These are phyloP conservation scores for Aspergillus panamensis DNA, from an alignment of 495 filamentous ascomycete species.

Conservation along the genomic window DNA sequence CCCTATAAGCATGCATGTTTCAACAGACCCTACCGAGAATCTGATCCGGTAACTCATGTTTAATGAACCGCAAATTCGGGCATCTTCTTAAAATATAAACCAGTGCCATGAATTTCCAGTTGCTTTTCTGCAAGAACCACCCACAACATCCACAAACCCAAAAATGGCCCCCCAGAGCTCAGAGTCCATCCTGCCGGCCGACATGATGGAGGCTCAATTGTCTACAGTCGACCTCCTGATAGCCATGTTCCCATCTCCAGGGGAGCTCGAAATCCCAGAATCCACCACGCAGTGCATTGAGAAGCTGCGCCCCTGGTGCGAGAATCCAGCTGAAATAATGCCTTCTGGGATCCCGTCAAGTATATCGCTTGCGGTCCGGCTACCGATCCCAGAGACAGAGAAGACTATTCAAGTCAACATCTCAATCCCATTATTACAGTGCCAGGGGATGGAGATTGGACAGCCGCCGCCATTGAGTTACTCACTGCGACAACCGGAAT, in stretches of 20 bases:
- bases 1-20: background rate
- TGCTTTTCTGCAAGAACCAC: background rate
- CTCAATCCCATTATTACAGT: constrained; percentile 33
- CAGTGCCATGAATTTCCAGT: background rate
- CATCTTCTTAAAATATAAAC: too few relatives aligned
- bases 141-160: background rate
- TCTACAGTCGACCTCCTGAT: constrained; percentile 35
- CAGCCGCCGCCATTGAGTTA: constrained; percentile 29
- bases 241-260: constrained; percentile 37
- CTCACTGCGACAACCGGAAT: constrained; percentile 39
- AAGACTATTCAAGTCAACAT: constrained; percentile 35
- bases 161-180: constrained; percentile 25
- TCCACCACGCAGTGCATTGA: constrained; percentile 32
- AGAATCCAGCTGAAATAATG: constrained; percentile 12
- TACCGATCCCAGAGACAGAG: constrained; percentile 28
- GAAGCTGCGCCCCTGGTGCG: constrained; percentile 33
- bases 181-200: constrained; percentile 21
- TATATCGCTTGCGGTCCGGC: constrained; percentile 26
- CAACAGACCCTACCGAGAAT: background rate
- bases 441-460: constrained; percentile 16
- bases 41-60: background rate
- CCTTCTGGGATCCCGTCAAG: constrained; percentile 24
- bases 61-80: background rate
- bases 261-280: constrained; percentile 35
- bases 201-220: constrained; percentile 36